Evolutionary conservation across 176 grass and related monocot species (phyloP), one percentile per base, ranked within the genome.

Genomic region (Microstegium vimineum): DNA sequence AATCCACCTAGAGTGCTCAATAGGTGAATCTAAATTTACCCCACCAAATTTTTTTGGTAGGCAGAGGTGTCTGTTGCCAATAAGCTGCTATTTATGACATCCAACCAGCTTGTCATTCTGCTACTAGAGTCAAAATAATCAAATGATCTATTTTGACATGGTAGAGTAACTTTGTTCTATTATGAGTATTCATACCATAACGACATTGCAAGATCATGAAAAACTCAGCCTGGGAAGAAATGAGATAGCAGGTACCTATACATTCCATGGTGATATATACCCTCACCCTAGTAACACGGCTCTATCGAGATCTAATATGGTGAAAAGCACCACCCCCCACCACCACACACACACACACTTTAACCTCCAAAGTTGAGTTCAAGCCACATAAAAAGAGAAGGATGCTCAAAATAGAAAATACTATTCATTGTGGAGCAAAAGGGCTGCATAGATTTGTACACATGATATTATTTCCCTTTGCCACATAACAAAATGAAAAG

Each of bases 391-490:
- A 68, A 73, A 63, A 30, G 14, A 63, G 25, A 17, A 81, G 26
- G 54, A 81, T 62, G 41, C 8, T 71, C 26, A 76, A 66, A 82
- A 45, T 65, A 26, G 33, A n/a, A 69, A 70, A 42, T 15, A 57
- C 6, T 77, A 32, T 64, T 74, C 8, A 27, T 75, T 57, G 46
- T 65, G 17, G 66, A 83, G 65, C 38, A 66, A 14, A 79, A 42
- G 37, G 41, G n/a, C 22, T 36, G 41, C 77, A 81, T 38, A 60
- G 69, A 69, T 86, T 82, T 87, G 34, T 77, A 81, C 72, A 82
- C 35, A 54, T 82, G 83, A 61, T 86, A 72, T 81, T 81, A 81
- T 89, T 89, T 81, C 28, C 82, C 15, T 16, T 82, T 71, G 79
- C 49, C 49, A 71, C 25, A 71, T 61, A 25, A 31, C 32, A 74